Percentiles rank a stretch among this genome's conserved stretches.
Conservation (phyloP, 169 alveolate species). For the Plasmodium gallinaceum region DNA sequence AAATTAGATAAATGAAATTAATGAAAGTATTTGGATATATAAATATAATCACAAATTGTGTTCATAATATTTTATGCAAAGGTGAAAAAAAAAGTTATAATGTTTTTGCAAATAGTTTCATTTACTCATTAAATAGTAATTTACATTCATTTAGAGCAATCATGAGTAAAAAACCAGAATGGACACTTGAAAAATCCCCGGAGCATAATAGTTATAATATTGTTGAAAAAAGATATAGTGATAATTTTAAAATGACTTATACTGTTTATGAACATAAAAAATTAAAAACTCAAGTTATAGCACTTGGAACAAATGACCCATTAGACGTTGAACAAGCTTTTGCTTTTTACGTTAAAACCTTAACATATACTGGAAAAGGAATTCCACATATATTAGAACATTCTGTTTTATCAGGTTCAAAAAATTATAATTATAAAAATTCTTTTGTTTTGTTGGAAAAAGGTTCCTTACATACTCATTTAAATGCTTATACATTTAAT, state of each 20-base stretch:
- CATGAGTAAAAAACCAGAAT: conserved; percentile 72
- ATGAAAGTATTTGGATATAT: conserved; percentile 74
- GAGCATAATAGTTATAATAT: conserved; percentile 60
- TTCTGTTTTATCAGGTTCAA: conserved; percentile 90
- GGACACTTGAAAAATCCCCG: conserved; percentile 72
- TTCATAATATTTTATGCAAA: conserved; percentile 45
- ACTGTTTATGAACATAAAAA: conserved; percentile 77
- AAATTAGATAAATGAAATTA: conserved; percentile 51
- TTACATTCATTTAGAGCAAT: conserved; percentile 38
- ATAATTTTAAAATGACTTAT: conserved; percentile 41
- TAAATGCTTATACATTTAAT: conserved; percentile 91
- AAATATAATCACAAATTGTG: conserved; percentile 59
- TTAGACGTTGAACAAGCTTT: conserved; percentile 66
- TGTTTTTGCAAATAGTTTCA: conserved; percentile 50
- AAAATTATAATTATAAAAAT: conserved; percentile 87
- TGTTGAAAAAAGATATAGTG: conserved; percentile 62
- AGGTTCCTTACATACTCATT: conserved; percentile 87
- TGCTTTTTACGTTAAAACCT: conserved; percentile 76
- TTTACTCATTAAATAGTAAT: conserved; percentile 35
- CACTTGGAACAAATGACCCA: conserved; percentile 69
- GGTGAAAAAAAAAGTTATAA: conserved; percentile 47
- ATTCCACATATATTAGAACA: conserved; percentile 92
- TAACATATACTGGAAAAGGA: conserved; percentile 79
- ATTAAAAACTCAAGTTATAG: conserved; percentile 74
- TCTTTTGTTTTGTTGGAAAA: conserved; percentile 87